Evolutionary conservation across 1,284 basidiomycete species (phyloP), one percentile per base, ranked within the genome.

Genomic region (Volvariella surrecta): DNA sequence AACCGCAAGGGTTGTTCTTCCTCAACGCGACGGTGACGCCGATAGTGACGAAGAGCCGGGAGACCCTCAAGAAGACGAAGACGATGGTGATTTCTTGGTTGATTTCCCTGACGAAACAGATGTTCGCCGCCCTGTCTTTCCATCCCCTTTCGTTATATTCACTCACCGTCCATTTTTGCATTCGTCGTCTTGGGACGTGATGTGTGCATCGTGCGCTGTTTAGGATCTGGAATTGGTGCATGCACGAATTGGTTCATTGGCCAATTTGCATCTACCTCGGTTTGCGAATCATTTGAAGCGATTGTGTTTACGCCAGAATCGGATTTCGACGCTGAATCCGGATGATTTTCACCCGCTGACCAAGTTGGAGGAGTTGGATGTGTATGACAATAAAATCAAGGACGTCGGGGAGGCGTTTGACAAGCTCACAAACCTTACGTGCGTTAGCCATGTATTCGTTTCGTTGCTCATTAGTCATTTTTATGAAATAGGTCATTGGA

Each of bases 311-410:
- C 77, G 95, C 19, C 94, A 98, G 64, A 99, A 98, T 62, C 73
- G 83, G 47, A 79, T 93, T 44, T 71, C 81, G 1, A 68, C 72
- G 35, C 70, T 98, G 22, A 81, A 90, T 42, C 67, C 74, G 2
- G 76, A 79, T 9, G 74, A 78, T 7, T 82, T 93, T 49, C 64
- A 67, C 21, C 63, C 71, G n/a, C 63, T 97, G 41, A 72, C 60
- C 9, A 71, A 79, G 39, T 66, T 99, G 21, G 86, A 90, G 53
- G 94, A 98, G 48, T 63, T 99, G 42, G 95, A 99, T 63, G 58
- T 98, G 49, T 99, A 99, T 59, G 95, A 99, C 62, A 99, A 99
- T 66, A 83, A 88, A 56, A 64, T 99, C 49, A 93, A 90, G 56
- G 54, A 57, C 45, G 48, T 86, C n/a, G 84, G 76, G 32, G 63